Base-by-base conservation (phyloP, 2,329 filamentous ascomycete genomes). In the Emmonsiellopsis sp. region DNA sequence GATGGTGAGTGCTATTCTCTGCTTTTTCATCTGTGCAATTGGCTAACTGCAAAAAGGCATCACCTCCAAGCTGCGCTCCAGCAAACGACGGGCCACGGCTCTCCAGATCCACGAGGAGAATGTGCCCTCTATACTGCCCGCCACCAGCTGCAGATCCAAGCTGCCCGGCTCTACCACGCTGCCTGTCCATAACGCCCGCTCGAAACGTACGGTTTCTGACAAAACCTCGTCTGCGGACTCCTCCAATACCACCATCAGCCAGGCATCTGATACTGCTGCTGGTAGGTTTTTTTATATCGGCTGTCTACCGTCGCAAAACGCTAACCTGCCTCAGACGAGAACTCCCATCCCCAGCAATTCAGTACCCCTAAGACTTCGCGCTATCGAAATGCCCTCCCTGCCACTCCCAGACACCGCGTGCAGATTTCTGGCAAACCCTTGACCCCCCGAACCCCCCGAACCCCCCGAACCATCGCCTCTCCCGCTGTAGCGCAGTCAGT, bases 361-460 rank as follows among this genome's bases (percentile, higher is more conserved):
- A 74, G 70, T 75, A 42, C 71, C 74, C 46, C 81, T 81, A 11
- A 75, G 84, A 53, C 71, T 64, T 84, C 87, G 31, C 80, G 88
- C 60, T 87, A 89, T 65, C 82, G 87, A 68, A 86, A 96, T 82
- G 88, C 81, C 47, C 78, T 83, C 17, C 86, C 87, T 2, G 78
- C 85, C 52, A 96, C 92, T 5, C 92, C 92, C 43, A 83, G 88
- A 55, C 90, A 94, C 68, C 83, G 88, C 53, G 85, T 95, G 55
- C 85, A 88, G 72, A 82, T 91, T 10, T 80, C 81, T 37, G 87
- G 85, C 58, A 87, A 83, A 64, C 77, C 88, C 37, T 80, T 86
- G 62, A 91, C 88, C 59, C 86, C 91, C 53, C 76, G 85, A 61
- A 94, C 88, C 59, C 86, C 91, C 53, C 76, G 85, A 61, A 94